Evolutionary conservation across 2,329 filamentous ascomycete genomes (phyloP).

Genomic region (Rhynchosporium secalis): DNA sequence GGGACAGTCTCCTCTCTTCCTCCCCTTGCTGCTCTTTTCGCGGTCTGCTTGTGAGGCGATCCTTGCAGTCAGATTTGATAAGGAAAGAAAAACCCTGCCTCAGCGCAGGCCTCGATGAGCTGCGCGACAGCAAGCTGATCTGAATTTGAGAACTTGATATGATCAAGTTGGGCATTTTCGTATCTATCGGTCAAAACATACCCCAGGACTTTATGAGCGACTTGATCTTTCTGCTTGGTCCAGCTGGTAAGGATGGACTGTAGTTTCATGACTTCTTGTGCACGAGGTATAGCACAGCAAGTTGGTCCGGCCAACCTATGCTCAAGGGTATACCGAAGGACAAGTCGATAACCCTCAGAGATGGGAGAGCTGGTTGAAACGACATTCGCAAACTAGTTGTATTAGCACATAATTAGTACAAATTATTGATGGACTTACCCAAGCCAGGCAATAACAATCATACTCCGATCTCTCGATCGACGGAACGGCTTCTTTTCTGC

Average conservation of each 20-base stretch:
- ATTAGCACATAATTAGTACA: neutral
- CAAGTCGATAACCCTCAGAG: neutral
- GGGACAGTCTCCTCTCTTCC: neutral
- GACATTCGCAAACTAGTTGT: neutral
- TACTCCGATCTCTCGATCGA: neutral
- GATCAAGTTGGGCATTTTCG: neutral
- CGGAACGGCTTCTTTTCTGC: neutral
- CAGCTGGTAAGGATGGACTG: neutral
- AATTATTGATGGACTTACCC: neutral
- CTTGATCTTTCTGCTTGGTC: slow-evolving; percentile 1
- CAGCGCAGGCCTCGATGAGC: neutral
- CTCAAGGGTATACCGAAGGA: neutral
- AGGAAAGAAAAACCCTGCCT: neutral
- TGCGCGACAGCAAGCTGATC: neutral
- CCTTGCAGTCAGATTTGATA: neutral
- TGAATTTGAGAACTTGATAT: neutral
- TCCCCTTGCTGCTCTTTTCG: neutral
- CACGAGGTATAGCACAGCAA: neutral
- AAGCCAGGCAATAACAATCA: slow-evolving; percentile 4
- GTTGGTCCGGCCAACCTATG: neutral
- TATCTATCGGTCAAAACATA: neutral
- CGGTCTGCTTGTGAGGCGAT: neutral
- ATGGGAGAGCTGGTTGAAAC: neutral
- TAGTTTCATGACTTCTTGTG: neutral
- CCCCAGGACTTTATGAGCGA: neutral